These are phyloP conservation scores for Cadophora gregata DNA, from an alignment of 2,329 filamentous ascomycete species.

Conservation along the genomic window DNA sequence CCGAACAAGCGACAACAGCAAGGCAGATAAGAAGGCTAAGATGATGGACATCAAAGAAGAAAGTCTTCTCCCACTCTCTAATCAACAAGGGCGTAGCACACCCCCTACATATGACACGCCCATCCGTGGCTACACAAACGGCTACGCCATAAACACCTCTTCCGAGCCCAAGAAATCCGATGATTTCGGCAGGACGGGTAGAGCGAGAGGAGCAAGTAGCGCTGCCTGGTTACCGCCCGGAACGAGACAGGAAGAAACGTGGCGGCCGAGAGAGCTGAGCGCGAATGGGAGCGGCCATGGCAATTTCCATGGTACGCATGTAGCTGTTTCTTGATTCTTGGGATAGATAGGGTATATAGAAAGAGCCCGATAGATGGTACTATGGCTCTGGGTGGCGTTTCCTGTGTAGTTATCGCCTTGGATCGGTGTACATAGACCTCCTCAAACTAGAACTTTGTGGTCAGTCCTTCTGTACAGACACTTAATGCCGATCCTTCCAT, in stretches of 20 bases:
- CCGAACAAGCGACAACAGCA: constrained; percentile 85
- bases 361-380: constrained; percentile 1
- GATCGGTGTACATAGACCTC: constrained; percentile 5
- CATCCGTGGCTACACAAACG: constrained; percentile 52
- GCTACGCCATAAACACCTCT: constrained; percentile 49
- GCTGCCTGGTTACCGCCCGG: constrained; percentile 76
- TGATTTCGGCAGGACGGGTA: constrained; percentile 60
- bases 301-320: constrained; percentile 1
- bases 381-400: constrained; percentile 15
- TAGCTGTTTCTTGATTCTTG: constrained; percentile 19
- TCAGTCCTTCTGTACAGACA: background rate
- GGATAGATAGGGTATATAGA: constrained; percentile 20
- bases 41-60: constrained; percentile 58
- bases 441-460: background rate
- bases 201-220: constrained; percentile 52
- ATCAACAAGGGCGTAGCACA: constrained; percentile 26
- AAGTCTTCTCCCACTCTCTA: constrained; percentile 39
- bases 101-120: constrained; percentile 47
- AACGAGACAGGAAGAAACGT: constrained; percentile 86
- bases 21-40: constrained; percentile 82
- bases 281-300: constrained; percentile 10
- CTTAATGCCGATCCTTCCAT: background rate
- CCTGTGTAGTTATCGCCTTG: background rate
- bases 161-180: constrained; percentile 45
- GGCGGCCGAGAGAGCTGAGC: constrained; percentile 53